Base-by-base conservation (phyloP, 1,284 basidiomycete species). In the Singerocomus inundabilis region DNA sequence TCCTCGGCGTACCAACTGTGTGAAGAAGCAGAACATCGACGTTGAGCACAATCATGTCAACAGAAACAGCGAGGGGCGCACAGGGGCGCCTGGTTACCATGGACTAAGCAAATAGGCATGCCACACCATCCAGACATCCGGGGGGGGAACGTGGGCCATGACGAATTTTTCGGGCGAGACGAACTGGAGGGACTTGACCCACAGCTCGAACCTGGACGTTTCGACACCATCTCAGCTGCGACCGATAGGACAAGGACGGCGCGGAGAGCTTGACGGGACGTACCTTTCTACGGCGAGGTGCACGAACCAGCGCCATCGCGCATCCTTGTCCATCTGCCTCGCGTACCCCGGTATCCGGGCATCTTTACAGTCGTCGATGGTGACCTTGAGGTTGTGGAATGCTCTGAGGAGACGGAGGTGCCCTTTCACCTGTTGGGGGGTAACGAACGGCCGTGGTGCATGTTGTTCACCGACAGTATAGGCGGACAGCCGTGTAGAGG, bases 101-200 rank as follows among this genome's bases (percentile, higher is more conserved):
- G 73, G 72, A 43, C 58, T 71, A 8, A 76, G 67, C 51, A 75
- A 38, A 54, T 76, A 76, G 3, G 75, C 68, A 32, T 76, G 76
- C 73, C 76, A 76, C 10, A 76, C 69, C 72, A 76, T 75, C 52
- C 71, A 61, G 12, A 78, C 76, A 44, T 76, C 76, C 13, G 72
- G 18, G 10, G 76, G 74, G 0, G 74, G 74, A n/a, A 72, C 38
- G 29, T 72, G 54, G 9, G 30, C 49, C 15, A 36, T 15, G 31
- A 67, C 41, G 38, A 72, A 74, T 36, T 56, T 56, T 39, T 62
- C 62, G 4, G 62, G 48, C 2, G 52, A 33, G 18, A 57, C 58
- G 16, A 55, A 57, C 18, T 56, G 53, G 31, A 72, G 42, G 2
- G 55, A 58, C 21, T 50, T 50, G 9, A 63, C 53, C 71, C 71